A percentile compares a stretch with the other conserved stretches of the same genome.
Conservation (phyloP, 1,139 yeast species). For the Hansenula sp. region DNA sequence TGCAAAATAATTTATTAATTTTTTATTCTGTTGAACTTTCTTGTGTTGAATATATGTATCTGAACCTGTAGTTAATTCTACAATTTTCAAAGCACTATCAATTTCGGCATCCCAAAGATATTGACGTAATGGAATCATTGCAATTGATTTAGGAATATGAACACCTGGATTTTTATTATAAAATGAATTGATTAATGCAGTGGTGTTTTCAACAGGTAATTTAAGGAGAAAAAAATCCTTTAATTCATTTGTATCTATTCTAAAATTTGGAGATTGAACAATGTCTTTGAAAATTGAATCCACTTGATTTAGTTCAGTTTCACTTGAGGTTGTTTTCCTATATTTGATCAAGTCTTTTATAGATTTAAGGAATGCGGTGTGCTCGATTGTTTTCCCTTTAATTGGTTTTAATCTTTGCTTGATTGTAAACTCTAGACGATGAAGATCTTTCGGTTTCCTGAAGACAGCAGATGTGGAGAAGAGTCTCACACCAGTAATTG, state of each 20-base stretch:
- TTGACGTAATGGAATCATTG: constrained; percentile 59
- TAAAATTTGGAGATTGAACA: constrained; percentile 12
- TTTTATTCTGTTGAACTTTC: constrained; percentile 20
- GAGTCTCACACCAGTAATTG: background rate
- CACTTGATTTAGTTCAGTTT: background rate
- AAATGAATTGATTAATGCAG: constrained; percentile 27
- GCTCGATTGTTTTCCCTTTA: background rate
- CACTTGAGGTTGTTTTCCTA: background rate
- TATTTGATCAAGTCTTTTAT: background rate
- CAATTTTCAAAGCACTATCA: constrained; percentile 48
- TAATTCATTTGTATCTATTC: constrained; percentile 7
- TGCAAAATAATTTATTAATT: constrained; percentile 28
- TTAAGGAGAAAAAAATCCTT: constrained; percentile 9
- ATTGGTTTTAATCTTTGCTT: background rate
- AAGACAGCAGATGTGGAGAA: background rate
- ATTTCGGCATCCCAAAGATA: constrained; percentile 51
- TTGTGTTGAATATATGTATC: constrained; percentile 39
- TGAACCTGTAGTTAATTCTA: constrained; percentile 62
- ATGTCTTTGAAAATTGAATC: constrained; percentile 6
- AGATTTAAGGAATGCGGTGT: background rate
- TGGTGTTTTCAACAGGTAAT: constrained; percentile 9
- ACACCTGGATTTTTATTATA: constrained; percentile 33
- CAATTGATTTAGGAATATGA: constrained; percentile 38
- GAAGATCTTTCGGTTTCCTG: background rate
- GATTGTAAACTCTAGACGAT: background rate